These are phyloP conservation scores for Colletotrichum brevisporum DNA, from an alignment of 2,329 filamentous ascomycete species.

Conservation along the genomic window DNA sequence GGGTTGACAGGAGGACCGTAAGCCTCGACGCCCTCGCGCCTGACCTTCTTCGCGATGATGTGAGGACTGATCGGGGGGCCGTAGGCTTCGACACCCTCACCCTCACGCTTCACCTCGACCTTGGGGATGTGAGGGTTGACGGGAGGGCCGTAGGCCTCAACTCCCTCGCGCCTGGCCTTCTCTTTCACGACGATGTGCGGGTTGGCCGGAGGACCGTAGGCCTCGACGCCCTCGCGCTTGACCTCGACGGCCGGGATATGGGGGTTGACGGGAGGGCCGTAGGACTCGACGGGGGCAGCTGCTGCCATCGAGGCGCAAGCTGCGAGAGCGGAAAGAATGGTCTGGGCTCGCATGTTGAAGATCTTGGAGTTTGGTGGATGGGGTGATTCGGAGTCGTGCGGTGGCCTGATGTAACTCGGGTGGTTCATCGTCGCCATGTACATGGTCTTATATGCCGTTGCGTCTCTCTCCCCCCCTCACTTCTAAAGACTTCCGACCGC, in stretches of 20 bases:
- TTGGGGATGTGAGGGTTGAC: constrained; percentile 29
- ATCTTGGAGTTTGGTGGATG: not conserved
- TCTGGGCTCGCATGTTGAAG: constrained; percentile 26
- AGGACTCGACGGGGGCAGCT: constrained; percentile 25
- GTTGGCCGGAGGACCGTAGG: constrained; percentile 29
- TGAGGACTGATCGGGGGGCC: no score
- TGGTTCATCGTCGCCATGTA: not conserved
- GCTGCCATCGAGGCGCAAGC: constrained; percentile 20
- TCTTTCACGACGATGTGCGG: constrained; percentile 28
- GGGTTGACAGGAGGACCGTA: no score
- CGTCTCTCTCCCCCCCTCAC: no score
- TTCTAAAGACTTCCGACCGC: not conserved
- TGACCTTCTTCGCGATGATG: no score
- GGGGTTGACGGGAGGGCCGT: constrained; percentile 26
- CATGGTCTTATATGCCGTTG: not conserved
- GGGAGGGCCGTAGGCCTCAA: constrained; percentile 33
- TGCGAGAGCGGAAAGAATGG: constrained; percentile 21
- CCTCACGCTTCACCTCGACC: not conserved
- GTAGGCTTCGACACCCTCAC: no score
- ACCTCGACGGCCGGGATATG: constrained; percentile 19
- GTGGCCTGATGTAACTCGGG: not conserved
- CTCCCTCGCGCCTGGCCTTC: not conserved
- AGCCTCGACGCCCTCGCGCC: no score
- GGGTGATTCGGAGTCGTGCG: not conserved
- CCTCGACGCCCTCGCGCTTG: constrained; percentile 20